Evolutionary conservation across 208 protist species (phyloP), one percentile per base, ranked within the genome.

Genomic region (Wallacemonas sp.): DNA sequence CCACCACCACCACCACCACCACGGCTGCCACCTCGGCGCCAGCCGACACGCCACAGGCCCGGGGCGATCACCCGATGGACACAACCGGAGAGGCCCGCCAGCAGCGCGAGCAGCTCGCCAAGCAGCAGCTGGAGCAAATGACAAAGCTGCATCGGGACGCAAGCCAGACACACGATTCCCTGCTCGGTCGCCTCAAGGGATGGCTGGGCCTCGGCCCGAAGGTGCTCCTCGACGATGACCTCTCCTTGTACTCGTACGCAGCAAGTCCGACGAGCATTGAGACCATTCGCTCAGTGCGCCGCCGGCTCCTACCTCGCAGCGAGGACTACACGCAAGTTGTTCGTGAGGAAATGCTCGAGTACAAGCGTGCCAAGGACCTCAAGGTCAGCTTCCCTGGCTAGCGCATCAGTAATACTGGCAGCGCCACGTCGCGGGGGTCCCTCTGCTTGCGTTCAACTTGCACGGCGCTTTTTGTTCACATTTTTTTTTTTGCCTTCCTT

Each of bases 271-370:
- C 84, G 1, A 90, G 79, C 48, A 78, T 94, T 23, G 72, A 76
- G 0, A 70, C 82, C n/a, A 42, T 96, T 36, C 80, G 87, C 22
- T 59, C 75, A 0, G 52, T 96, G 25, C 85, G 91, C 16, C 91
- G 91, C 4, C 82, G 86, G 38, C 63, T 96, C 20, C 72, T 96
- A 31, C 91, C 91, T 2, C 66, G 79, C 22, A 91, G 84, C 29
- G 91, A 96, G 61, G 91, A 96, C 64, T 87, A 90, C 62, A 88
- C 84, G 26, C 87, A 93, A 55, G 65, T 91, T 2, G 91, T 96
- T 16, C 82, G 91, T 1, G 91, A 96, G 67, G 87, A 93, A 42
- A 96, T 96, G 86, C 18, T 90, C 10, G 78, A 72, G 26, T 91
- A 96, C 76, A 83, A 84, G 70, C 48, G 46, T 23, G 67, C 74